A percentile compares a stretch with the other conserved stretches of the same genome.
Evolutionary conservation across 225 moss, liverwort and hornwort species (phyloP).

Genomic region (Physcomitrium patens): DNA sequence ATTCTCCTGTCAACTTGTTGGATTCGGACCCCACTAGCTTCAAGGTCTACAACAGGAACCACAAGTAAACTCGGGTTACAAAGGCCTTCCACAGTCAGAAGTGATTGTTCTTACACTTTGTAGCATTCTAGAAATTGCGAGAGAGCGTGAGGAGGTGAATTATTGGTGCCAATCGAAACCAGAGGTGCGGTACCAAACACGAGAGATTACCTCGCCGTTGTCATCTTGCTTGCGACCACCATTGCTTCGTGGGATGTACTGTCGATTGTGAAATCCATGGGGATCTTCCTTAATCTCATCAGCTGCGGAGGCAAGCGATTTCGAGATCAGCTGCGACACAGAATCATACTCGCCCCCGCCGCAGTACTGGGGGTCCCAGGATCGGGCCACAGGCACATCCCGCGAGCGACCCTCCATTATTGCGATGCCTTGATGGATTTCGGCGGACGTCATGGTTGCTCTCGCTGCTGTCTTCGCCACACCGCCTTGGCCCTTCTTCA

Average conservation of each 20-base stretch:
- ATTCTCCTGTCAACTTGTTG: constrained; percentile 48
- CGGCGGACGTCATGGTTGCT: constrained; percentile 37
- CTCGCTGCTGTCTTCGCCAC: constrained; percentile 41
- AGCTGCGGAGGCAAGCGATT: constrained; percentile 31
- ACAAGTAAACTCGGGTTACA: neutral
- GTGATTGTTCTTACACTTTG: no score
- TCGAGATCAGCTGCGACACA: constrained; percentile 55
- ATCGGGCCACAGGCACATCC: constrained; percentile 32
- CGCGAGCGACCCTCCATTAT: constrained; percentile 34
- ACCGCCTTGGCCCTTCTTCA: constrained; percentile 59
- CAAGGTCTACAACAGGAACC: constrained; percentile 26
- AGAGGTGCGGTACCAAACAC: neutral
- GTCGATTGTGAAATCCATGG: neutral
- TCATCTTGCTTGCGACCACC: constrained; percentile 32
- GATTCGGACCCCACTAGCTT: constrained; percentile 30
- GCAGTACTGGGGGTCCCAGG: constrained; percentile 45
- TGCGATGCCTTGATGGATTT: constrained; percentile 28
- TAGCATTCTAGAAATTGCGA: neutral
- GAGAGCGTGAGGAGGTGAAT: neutral
- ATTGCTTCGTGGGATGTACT: constrained; percentile 33
- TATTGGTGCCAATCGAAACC: neutral
- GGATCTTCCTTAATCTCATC: constrained; percentile 21
- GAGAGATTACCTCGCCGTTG: constrained; percentile 34
- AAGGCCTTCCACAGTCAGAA: neutral
- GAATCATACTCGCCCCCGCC: constrained; percentile 61